Percentiles rank a stretch among this genome's conserved stretches.
Evolutionary conservation across 768 basidiomycete genomes (phyloP).

Genomic region (Clitopilus passeckerianus): DNA sequence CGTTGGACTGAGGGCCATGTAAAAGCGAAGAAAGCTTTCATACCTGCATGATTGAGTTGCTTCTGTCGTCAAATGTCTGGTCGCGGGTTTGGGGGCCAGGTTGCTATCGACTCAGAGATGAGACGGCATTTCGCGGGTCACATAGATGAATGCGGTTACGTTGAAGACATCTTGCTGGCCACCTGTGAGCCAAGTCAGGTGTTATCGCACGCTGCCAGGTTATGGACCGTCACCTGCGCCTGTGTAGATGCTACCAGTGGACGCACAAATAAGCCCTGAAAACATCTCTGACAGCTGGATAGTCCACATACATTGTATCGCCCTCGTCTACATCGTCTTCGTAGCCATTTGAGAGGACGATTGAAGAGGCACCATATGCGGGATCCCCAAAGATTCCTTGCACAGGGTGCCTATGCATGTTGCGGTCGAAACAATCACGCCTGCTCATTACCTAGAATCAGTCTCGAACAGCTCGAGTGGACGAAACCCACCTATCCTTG

Average conservation of each 20-base stretch:
- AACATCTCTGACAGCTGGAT: not conserved
- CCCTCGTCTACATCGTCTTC: constrained; percentile 36
- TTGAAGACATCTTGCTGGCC: not conserved
- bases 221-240: constrained; percentile 25
- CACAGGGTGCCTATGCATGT: constrained; percentile 20
- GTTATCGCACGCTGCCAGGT: no score
- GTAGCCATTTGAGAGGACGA: constrained; percentile 34
- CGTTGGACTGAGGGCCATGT: no score
- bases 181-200: not conserved
- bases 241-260: constrained; percentile 33
- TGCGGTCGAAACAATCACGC: constrained; percentile 14
- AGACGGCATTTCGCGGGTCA: constrained; percentile 12
- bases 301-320: constrained; percentile 27
- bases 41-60: constrained; percentile 29
- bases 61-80: constrained; percentile 27
- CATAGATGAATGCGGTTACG: constrained; percentile 3
- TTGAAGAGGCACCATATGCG: constrained; percentile 30
- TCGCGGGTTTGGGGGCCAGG: constrained; percentile 20
- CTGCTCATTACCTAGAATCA: constrained; percentile 10
- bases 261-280: not conserved
- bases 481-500: constrained; percentile 16
- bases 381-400: constrained; percentile 31
- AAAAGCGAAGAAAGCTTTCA: not conserved
- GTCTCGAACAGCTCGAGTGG: not conserved
- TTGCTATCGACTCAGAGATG: constrained; percentile 12